Evolutionary conservation across 257 asterid species (phyloP), one percentile per base, ranked within the genome.

Genomic region (Fraxinus excelsior): DNA sequence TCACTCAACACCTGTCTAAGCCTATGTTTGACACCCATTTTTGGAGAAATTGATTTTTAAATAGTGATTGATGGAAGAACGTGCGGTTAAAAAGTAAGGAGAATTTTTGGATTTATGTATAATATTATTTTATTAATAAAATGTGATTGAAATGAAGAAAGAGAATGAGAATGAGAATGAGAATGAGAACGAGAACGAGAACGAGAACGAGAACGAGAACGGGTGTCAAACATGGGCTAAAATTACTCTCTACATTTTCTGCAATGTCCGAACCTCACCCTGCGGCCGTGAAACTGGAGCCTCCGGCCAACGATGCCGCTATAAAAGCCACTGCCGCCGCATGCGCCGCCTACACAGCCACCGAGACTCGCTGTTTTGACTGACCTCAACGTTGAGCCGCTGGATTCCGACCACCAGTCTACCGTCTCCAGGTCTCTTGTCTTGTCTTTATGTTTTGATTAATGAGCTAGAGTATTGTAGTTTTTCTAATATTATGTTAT

Each of bases 321-420:
- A 69, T 75, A 79, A 84, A 84, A 67, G n/a, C n/a, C 51, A 42
- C 18, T 1, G 18, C 53, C 7, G 19, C 19, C 84, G 29, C 65
- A 56, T 56, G 65, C 65, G 23, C 85, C 75, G 21, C 84, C 79
- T 46, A 83, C 81, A 2, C 66, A 58, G 70, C 82, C 81, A 69
- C 73, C 83, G 71, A 86, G 84, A 79, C 76, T 89, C 70, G 44
- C 84, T 67, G 78, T 91, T 67, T 28, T 89, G 81, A 94, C 95
- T 77, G 97, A 91, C 90, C 97, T 91, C 78, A 91, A 90, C 81
- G 90, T 84, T 84, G 96, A 90, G 84, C 96, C 94, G 40, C 92
- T 88, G 35, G 89, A 91, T 9, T 68, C 88, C 4, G 90, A 90
- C 77, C 79, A 80, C 67, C 81, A 62, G 31, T 82, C 84, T 13